Base-by-base conservation (phyloP, 345 rosid species). In the Chamaenerion angustifolium region DNA sequence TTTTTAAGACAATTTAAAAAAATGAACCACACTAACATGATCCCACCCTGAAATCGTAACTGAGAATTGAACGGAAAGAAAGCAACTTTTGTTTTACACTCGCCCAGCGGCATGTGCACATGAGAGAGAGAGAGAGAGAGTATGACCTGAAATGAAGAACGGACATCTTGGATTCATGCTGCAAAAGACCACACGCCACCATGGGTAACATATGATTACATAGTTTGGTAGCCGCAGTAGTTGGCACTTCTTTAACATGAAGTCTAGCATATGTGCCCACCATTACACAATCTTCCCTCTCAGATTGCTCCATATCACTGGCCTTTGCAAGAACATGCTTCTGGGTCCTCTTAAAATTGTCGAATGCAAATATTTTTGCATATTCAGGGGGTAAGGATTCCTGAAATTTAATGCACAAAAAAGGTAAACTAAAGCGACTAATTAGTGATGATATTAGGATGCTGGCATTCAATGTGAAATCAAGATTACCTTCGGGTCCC, bases 131-230 rank as follows among this genome's bases (percentile, higher is more conserved):
- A 57, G 51, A 51, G 52, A 65, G 1, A 19, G 40, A 50, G 45
- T 15, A 31, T 13, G 6, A 87, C 98, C 96, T 87, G 67, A 87
- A 92, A 76, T 92, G 87, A 54, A 87, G 83, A 59, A 87, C 93
- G n/a, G 96, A 83, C 81, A 92, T 86, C 78, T 92, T 92, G 53
- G 98, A 87, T 63, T 86, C 98, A 45, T 83, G 96, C 62, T 82
- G 98, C 66, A 92, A 68, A 61, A 92, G 96, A 56, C 98, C 98
- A 66, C 77, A 79, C 41, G 70, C 76, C 54, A 80, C 64, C 46
- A 82, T 12, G n/a, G 95, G 89, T 35, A 57, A 59, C 27, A 75
- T 66, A 53, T 68, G 44, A 16, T 51, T 58, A 61, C 74, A 71
- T 57, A 87, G 53, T 59, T 72, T 80, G 55, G 78, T 62, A 65